Evolutionary conservation across 257 asterid species (phyloP).

Genomic region (Solanum appendiculatum): DNA sequence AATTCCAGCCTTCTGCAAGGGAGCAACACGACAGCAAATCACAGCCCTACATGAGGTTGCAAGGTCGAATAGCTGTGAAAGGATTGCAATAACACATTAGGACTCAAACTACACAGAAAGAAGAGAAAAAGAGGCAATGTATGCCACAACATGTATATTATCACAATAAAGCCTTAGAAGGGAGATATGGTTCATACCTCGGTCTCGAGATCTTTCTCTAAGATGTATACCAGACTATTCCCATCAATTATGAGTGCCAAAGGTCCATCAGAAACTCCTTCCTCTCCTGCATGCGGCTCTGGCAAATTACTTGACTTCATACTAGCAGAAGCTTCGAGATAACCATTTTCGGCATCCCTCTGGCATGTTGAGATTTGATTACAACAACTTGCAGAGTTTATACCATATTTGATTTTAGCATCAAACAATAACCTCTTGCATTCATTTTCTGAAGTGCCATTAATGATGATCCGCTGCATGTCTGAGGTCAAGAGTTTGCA

Average conservation of each 20-base stretch:
- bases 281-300: conserved; percentile 30
- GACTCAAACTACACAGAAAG: neutral
- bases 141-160: neutral
- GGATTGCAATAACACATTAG: conserved; percentile 18
- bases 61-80: conserved; percentile 77
- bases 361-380: conserved; percentile 22
- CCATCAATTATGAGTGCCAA: conserved; percentile 96
- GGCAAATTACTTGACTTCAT: conserved; percentile 26
- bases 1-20: conserved; percentile 97
- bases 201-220: conserved; percentile 83
- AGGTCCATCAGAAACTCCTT: conserved; percentile 32
- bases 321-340: conserved; percentile 41
- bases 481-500: conserved; percentile 91
- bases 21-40: conserved; percentile 96
- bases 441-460: conserved; percentile 84
- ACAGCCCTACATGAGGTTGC: conserved; percentile 87
- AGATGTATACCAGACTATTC: conserved; percentile 87
- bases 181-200: conserved; percentile 44
- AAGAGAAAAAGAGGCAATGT: neutral
- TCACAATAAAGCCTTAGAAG: neutral
- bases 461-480: conserved; percentile 78
- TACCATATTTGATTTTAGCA: conserved; percentile 61
- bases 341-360: conserved; percentile 36
- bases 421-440: conserved; percentile 72
- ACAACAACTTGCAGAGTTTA: conserved; percentile 28